Percentiles rank a stretch among this genome's conserved stretches.
Conservation (phyloP, 2,329 filamentous ascomycete genomes). For the Xylaria sp. region DNA sequence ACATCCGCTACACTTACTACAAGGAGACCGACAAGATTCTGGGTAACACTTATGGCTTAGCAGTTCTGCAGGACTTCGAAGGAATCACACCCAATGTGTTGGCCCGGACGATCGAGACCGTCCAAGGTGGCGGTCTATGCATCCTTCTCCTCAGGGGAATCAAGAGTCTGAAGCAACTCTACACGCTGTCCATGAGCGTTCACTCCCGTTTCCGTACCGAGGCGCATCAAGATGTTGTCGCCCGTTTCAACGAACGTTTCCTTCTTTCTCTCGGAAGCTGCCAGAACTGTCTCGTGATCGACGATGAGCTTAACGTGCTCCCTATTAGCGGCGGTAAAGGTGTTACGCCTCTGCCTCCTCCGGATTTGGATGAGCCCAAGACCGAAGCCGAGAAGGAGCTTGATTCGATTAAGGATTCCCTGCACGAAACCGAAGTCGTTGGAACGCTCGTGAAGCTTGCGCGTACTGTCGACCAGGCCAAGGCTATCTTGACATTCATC, state of each 20-base stretch:
- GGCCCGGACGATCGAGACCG: slow-evolving; percentile 91
- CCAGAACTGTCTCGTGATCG: slow-evolving; percentile 88
- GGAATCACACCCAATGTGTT: slow-evolving; percentile 95
- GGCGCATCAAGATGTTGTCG: slow-evolving; percentile 89
- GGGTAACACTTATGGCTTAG: slow-evolving; percentile 91
- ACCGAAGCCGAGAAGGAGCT: slow-evolving; percentile 70
- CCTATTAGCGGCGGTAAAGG: slow-evolving; percentile 94
- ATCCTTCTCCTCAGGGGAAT: slow-evolving; percentile 90
- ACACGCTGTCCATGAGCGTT: slow-evolving; percentile 95
- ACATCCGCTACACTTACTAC: slow-evolving; percentile 92
- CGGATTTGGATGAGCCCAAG: slow-evolving; percentile 66
- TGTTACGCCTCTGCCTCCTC: slow-evolving; percentile 74
- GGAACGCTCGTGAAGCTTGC: slow-evolving; percentile 79
- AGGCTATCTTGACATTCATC: slow-evolving; percentile 92
- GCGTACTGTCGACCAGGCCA: slow-evolving; percentile 90
- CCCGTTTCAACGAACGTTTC: slow-evolving; percentile 96
- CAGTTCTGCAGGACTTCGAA: slow-evolving; percentile 96
- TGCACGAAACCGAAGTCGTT: slow-evolving; percentile 80
- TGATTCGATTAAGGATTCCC: slow-evolving; percentile 77
- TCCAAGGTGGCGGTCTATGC: slow-evolving; percentile 91
- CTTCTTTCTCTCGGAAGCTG: slow-evolving; percentile 93
- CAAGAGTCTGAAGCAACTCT: slow-evolving; percentile 94
- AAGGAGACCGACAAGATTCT: slow-evolving; percentile 87
- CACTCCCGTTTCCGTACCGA: slow-evolving; percentile 95
- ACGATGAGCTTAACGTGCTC: slow-evolving; percentile 95